Evolutionary conservation across 129 eudicot genomes (phyloP), one percentile per base, ranked within the genome.

Genomic region (Flaveria sonorensis): DNA sequence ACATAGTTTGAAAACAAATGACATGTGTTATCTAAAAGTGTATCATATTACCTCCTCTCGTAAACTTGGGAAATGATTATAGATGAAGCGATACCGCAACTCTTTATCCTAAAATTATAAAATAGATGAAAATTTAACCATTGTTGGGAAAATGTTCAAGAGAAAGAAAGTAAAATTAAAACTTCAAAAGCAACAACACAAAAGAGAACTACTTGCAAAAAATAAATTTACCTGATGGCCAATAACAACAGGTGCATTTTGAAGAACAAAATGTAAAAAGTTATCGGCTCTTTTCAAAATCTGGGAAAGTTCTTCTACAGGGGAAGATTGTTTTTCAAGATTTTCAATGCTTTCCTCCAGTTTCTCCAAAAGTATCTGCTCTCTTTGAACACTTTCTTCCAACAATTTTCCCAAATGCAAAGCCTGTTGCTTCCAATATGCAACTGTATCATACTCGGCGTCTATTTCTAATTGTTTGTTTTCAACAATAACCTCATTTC

Each of bases 211-310:
- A 18, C 45, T 51, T 53, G 23, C 39, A 28, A n/a, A 62, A 28
- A 57, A 51, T n/a, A 65, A 39, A 18, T n/a, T 45, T 89, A 92
- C 97, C 97, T 90, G 96, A 79, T 93, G 98, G 14, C 98, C 98
- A 21, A 93, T 87, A 56, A 93, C 98, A 74, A 93, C 90, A 4
- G 98, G 98, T 48, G 98, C 98, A 75, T 86, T 93, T 83, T 93
- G 98, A 68, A 93, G 95, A 77, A 93, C 88, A 81, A 93, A 93
- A 81, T 93, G 98, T 56, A 93, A 83, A 71, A 88, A 93, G 73
- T 93, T 90, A 84, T 93, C 98, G 4, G 98, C 98, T 77, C 98
- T 82, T 85, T 87, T 88, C 83, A 93, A 76, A 71, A 93, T 86
- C 70, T 93, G 96, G 0, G 96, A 90, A 60, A 93, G 72, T 73